These are phyloP conservation scores for Kodamaea suecica DNA, from an alignment of 1,139 yeast species.

Conservation along the genomic window DNA sequence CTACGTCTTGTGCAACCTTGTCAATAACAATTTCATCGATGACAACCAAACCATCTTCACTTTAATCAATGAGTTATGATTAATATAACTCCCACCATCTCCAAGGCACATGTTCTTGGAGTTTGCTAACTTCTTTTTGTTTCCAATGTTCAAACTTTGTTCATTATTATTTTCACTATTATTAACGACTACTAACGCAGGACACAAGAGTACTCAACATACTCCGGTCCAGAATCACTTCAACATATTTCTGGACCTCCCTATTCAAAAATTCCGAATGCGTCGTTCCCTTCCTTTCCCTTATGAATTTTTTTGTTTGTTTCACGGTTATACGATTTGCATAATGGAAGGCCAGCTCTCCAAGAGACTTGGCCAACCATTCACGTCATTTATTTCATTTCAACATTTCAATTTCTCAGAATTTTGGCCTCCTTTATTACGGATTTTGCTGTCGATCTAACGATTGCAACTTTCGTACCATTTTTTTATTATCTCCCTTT, in stretches of 20 bases:
- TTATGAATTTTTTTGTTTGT: constrained; percentile 14
- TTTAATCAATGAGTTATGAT: constrained; percentile 29
- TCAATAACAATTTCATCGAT: constrained; percentile 77
- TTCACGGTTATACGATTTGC: constrained; percentile 16
- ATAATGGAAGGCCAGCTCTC: constrained; percentile 9
- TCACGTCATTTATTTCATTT: constrained; percentile 21
- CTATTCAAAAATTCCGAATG: constrained; percentile 12
- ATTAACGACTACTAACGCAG: constrained; percentile 25
- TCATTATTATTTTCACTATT: constrained; percentile 13
- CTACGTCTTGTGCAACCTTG: constrained; percentile 81
- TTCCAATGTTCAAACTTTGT: constrained; percentile 1
- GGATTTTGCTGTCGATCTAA: constrained; percentile 7
- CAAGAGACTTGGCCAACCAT: constrained; percentile 7
- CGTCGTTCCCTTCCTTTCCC: constrained; percentile 9
- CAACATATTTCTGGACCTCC: constrained; percentile 15
- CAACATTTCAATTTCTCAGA: constrained; percentile 15
- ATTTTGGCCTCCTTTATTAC: constrained; percentile 5
- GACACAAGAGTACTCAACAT: constrained; percentile 29
- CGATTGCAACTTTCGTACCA: not conserved
- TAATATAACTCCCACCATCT: constrained; percentile 15
- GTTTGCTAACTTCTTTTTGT: too few relatives aligned
- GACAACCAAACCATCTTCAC: constrained; percentile 48
- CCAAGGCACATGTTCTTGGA: too few relatives aligned
- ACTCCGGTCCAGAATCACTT: constrained; percentile 19
- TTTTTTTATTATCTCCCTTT: constrained; percentile 10